A percentile compares a stretch with the other conserved stretches of the same genome.
Evolutionary conservation across 106 monocot species (phyloP).

Genomic region (Ottelia alismoides): DNA sequence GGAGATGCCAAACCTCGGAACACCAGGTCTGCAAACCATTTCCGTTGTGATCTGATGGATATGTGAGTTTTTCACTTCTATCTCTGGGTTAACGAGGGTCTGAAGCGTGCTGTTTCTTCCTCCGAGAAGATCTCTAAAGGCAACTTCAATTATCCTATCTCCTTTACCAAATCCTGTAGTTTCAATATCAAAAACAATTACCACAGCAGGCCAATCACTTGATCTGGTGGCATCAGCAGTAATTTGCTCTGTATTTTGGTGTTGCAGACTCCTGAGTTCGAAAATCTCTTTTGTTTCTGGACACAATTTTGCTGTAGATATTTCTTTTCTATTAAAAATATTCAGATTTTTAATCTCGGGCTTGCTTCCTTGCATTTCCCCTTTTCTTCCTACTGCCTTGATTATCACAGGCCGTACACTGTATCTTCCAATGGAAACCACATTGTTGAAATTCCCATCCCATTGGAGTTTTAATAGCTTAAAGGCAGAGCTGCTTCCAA

Average conservation of each 20-base stretch:
- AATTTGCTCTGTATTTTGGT: constrained; percentile 15
- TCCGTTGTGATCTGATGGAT: constrained; percentile 59
- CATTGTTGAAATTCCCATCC: constrained; percentile 12
- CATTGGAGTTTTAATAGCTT: constrained; percentile 23
- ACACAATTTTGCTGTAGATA: constrained; percentile 11
- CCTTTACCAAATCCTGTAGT: constrained; percentile 70
- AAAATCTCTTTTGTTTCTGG: constrained; percentile 15
- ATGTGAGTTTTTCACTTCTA: constrained; percentile 35
- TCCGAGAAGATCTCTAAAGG: constrained; percentile 75
- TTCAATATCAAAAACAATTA: constrained; percentile 89
- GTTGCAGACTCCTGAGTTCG: constrained; percentile 22
- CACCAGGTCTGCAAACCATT: constrained; percentile 70
- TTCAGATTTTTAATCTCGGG: constrained; percentile 20
- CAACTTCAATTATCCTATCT: constrained; percentile 85
- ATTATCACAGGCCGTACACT: constrained; percentile 14
- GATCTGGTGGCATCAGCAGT: constrained; percentile 21
- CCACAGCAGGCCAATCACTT: constrained; percentile 43
- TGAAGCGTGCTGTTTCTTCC: constrained; percentile 86
- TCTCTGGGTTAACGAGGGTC: constrained; percentile 72
- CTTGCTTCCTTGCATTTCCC: constrained; percentile 20
- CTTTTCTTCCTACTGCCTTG: constrained; percentile 19
- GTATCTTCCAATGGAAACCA: constrained; percentile 15
- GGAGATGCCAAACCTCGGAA: constrained; percentile 90
- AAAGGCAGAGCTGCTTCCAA: constrained; percentile 14
- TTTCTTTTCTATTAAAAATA: constrained; percentile 13